Percentiles rank a stretch among this genome's conserved stretches.
Evolutionary conservation across 2,329 filamentous ascomycete genomes (phyloP).

Genomic region (Penicillium sclerotiorum): DNA sequence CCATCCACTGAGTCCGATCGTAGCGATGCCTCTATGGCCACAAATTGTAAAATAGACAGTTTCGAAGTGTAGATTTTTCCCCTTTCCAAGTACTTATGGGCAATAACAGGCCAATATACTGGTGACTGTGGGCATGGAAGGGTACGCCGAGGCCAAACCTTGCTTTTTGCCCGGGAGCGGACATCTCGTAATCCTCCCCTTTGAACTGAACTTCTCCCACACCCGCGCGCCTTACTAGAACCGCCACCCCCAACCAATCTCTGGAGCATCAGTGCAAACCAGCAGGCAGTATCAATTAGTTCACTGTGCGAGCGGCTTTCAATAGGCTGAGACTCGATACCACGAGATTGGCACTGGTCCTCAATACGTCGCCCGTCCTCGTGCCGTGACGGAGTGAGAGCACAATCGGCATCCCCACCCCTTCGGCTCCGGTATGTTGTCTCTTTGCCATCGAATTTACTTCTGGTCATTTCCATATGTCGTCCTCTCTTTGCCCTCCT

Average conservation of each 20-base stretch:
- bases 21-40: constrained; percentile 8
- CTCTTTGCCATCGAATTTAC: constrained; percentile 6
- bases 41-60: constrained; percentile 5
- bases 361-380: constrained; percentile 1
- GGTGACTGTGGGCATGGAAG: constrained; percentile 7
- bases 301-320: background rate
- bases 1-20: constrained; percentile 14
- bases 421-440: constrained; percentile 25
- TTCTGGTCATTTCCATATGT: background rate
- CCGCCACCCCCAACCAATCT: constrained; percentile 10
- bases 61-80: background rate
- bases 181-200: constrained; percentile 26
- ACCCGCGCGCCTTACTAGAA: constrained; percentile 14
- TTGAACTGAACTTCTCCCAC: constrained; percentile 23
- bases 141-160: constrained; percentile 10
- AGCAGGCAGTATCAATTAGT: background rate
- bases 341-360: background rate
- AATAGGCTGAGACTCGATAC: background rate
- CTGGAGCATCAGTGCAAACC: constrained; percentile 5
- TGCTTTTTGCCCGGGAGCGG: constrained; percentile 20
- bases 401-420: constrained; percentile 17
- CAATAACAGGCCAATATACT: background rate
- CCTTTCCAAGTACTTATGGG: background rate
- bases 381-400: constrained; percentile 1
- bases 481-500: constrained; percentile 1